A percentile compares a stretch with the other conserved stretches of the same genome.
These are phyloP conservation scores for Colletotrichum trifolii DNA, from an alignment of 2,329 filamentous ascomycete genomes.

Conservation along the genomic window DNA sequence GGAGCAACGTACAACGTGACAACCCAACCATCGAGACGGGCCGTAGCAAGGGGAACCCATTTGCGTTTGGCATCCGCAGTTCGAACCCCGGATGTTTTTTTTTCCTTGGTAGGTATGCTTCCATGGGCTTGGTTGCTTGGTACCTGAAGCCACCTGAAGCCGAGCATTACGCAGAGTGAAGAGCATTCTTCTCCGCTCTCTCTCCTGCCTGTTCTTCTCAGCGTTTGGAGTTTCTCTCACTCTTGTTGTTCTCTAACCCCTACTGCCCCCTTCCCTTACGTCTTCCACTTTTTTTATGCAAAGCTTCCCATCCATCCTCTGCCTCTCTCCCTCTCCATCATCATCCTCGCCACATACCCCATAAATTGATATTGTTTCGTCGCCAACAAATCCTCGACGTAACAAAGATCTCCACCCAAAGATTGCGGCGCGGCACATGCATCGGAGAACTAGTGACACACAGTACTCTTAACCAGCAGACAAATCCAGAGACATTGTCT, in stretches of 20 bases:
- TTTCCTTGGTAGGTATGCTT: no score
- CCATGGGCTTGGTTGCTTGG: no score
- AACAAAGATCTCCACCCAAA: neutral
- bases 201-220: no score
- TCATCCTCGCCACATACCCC: conserved; percentile 27
- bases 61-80: conserved; percentile 5
- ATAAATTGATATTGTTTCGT: conserved; percentile 10
- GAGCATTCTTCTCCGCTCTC: no score
- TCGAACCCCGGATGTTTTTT: no score
- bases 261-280: conserved; percentile 1
- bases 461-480: conserved; percentile 14
- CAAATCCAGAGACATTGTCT: conserved; percentile 25
- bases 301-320: conserved; percentile 3
- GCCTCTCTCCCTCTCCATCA: conserved; percentile 12
- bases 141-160: no score
- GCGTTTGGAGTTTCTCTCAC: neutral
- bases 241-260: conserved; percentile 13
- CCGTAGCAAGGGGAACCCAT: conserved; percentile 6
- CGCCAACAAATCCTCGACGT: conserved; percentile 7
- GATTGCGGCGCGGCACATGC: neutral
- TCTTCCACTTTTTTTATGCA: conserved; percentile 16
- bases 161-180: no score
- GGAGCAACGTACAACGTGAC: no score
- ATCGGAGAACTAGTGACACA: neutral
- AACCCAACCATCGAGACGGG: conserved; percentile 17